phyloP scores from a whole-genome alignment of 768 basidiomycete species.

The Asterophora lycoperdoides region DNA sequence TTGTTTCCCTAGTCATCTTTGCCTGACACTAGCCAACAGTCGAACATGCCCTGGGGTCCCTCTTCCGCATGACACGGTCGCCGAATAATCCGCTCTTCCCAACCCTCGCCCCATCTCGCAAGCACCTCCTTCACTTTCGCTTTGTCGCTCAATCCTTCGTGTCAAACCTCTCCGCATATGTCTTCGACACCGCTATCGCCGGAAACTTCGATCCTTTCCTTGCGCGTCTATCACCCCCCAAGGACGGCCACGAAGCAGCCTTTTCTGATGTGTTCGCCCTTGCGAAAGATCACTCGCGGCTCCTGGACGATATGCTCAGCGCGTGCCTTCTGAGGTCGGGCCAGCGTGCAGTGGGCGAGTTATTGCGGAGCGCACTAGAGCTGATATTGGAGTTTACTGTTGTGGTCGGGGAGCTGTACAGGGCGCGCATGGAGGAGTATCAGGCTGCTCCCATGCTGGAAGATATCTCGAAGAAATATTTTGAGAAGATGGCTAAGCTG shows the following conservation, averaged over 20 bases:
- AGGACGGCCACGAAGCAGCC: constrained; percentile 4
- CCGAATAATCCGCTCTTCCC: constrained; percentile 49
- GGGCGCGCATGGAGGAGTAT: constrained; percentile 56
- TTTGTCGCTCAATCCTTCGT: constrained; percentile 74
- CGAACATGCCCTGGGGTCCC: constrained; percentile 58
- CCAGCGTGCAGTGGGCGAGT: constrained; percentile 62
- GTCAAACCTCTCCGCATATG: constrained; percentile 59
- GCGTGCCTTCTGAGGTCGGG: constrained; percentile 69
- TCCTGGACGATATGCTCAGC: constrained; percentile 72
- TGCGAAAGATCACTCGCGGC: constrained; percentile 56
- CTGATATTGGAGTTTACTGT: constrained; percentile 64
- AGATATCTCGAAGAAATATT: constrained; percentile 50
- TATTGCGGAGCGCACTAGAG: constrained; percentile 60
- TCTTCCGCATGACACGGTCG: constrained; percentile 59
- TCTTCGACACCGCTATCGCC: constrained; percentile 79
- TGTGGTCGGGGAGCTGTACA: constrained; percentile 56
- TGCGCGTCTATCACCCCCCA: constrained; percentile 28
- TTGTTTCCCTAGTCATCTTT: too few relatives aligned
- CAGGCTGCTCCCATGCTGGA: constrained; percentile 56
- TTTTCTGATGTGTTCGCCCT: constrained; percentile 77
- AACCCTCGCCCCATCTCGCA: constrained; percentile 48
- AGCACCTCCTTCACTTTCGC: constrained; percentile 61
- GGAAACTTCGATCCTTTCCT: constrained; percentile 74
- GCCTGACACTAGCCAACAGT: constrained; percentile 39
- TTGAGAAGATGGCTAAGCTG: constrained; percentile 49